Evolutionary conservation across 495 filamentous ascomycete genomes (phyloP), one percentile per base, ranked within the genome.

Genomic region (Xylaria longipes): DNA sequence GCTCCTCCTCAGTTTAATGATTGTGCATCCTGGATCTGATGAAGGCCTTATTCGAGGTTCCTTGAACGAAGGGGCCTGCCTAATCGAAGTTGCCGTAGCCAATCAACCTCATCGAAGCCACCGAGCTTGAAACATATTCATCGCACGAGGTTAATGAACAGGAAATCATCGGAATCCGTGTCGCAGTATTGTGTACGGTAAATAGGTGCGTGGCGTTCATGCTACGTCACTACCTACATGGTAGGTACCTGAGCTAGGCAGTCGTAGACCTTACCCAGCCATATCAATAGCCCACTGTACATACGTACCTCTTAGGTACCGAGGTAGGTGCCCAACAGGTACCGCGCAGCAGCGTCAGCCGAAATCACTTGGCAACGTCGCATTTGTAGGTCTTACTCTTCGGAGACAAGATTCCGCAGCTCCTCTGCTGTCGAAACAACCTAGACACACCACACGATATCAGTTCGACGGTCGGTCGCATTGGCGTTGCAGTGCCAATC

Each of bases 71-170:
- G 27, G 48, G 22, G 22, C 22, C 50, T 25, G 5, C 22, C 9
- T 27, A 12, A 17, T 35, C 20, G 1, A 58, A 58, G 6, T 57
- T 14, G 33, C 4, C 11, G 12, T 12, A 20, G 12, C 37, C 37
- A 63, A 63, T 43, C 60, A 25, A 15, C 22, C 37, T 7, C 1
- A 27, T 12, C 45, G 5, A 45, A 39, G 46, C 29, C 31, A 33
- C 63, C 2, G 11, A 20, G 46, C 29, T n/a, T 48, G 62, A 66
- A 52, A 66, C 45, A 50, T 25, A 17, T 17, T 46, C 41, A 64
- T 64, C 25, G 41, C 61, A 64, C 61, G 61, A 46, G 61, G n/a
- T n/a, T 48, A 33, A 64, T 46, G 22, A 46, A 17, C 27, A 56
- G 52, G 35, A 31, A 31, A 39, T 48, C 45, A 66, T 37, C 43